phyloP scores from a whole-genome alignment of 345 rosid genomes.

The Eucalyptus polyanthemos region DNA sequence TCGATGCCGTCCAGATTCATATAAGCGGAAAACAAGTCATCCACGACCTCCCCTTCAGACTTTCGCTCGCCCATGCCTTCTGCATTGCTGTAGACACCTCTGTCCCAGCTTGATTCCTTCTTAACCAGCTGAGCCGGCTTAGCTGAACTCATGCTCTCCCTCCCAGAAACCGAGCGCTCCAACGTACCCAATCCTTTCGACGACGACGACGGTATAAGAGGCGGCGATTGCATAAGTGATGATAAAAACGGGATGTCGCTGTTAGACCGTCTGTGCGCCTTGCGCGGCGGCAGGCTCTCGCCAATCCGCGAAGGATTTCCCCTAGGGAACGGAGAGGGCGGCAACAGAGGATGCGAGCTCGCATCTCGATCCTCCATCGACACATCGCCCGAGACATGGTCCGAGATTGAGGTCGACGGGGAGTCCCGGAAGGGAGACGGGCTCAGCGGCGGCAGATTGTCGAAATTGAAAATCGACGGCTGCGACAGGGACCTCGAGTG shows the following conservation, averaged over 20 bases:
- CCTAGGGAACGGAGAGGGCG: slow-evolving; percentile 57
- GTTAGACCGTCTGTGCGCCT: slow-evolving; percentile 76
- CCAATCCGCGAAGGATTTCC: slow-evolving; percentile 26
- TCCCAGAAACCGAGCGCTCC: slow-evolving; percentile 36
- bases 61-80: slow-evolving; percentile 75
- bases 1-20: slow-evolving; percentile 94
- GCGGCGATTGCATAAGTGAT: slow-evolving; percentile 38
- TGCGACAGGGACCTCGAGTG: slow-evolving; percentile 88
- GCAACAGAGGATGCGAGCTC: slow-evolving; percentile 38
- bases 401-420: slow-evolving; percentile 12
- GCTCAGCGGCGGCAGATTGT: slow-evolving; percentile 71
- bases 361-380: slow-evolving; percentile 61
- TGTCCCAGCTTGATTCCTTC: slow-evolving; percentile 44
- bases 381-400: slow-evolving; percentile 39
- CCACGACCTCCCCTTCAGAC: slow-evolving; percentile 70
- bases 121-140: slow-evolving; percentile 37
- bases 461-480: slow-evolving; percentile 73
- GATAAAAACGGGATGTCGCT: slow-evolving; percentile 82
- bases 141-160: slow-evolving; percentile 20
- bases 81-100: slow-evolving; percentile 16
- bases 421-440: slow-evolving; percentile 58
- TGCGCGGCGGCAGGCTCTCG: slow-evolving; percentile 71
- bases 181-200: slow-evolving; percentile 25
- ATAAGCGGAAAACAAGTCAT: slow-evolving; percentile 86
- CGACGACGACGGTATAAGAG: slow-evolving; percentile 22